Percentiles rank a stretch among this genome's conserved stretches.
Conservation (phyloP, 2,329 filamentous ascomycete species). For the Gnomoniopsis sp. region DNA sequence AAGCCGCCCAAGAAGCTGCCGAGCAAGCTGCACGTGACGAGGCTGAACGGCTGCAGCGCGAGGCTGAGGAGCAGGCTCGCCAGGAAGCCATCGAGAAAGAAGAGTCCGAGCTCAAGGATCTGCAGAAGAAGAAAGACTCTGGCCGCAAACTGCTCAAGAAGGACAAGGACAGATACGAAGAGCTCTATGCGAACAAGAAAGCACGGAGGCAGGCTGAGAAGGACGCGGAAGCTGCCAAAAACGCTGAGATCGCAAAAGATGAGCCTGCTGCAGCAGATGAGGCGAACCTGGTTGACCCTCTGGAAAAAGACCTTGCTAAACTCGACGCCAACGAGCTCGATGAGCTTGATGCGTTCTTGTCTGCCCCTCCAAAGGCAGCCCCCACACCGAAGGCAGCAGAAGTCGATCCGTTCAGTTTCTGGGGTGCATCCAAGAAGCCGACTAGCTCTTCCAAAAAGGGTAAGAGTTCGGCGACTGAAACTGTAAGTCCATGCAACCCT, state of each 20-base stretch:
- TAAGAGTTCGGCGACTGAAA: constrained; percentile 36
- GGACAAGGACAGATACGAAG: constrained; percentile 17
- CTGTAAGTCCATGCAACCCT: constrained; percentile 22
- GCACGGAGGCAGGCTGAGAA: constrained; percentile 14
- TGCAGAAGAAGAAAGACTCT: constrained; percentile 22
- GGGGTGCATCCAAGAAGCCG: constrained; percentile 50
- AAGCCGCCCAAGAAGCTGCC: constrained; percentile 17
- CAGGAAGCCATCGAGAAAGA: constrained; percentile 14
- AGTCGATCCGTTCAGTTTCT: constrained; percentile 52
- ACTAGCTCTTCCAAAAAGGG: constrained; percentile 26
- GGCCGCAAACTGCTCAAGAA: constrained; percentile 14
- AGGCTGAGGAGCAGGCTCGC: constrained; percentile 17
- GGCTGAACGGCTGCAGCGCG: constrained; percentile 16
- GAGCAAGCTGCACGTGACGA: constrained; percentile 16
- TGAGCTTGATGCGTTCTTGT: constrained; percentile 27
- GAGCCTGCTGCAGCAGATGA: constrained; percentile 33
- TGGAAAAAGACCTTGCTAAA: constrained; percentile 23
- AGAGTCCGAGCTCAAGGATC: constrained; percentile 23
- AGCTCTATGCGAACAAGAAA: constrained; percentile 15
- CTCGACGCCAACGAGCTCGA: constrained; percentile 21
- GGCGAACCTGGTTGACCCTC: constrained; percentile 13
- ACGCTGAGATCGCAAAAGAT: constrained; percentile 43
- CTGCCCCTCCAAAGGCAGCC: constrained; percentile 5
- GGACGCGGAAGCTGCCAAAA: constrained; percentile 38
- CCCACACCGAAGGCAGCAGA: constrained; percentile 23